Evolutionary conservation across 129 eudicot species (phyloP).

Genomic region (Artemisia annua): DNA sequence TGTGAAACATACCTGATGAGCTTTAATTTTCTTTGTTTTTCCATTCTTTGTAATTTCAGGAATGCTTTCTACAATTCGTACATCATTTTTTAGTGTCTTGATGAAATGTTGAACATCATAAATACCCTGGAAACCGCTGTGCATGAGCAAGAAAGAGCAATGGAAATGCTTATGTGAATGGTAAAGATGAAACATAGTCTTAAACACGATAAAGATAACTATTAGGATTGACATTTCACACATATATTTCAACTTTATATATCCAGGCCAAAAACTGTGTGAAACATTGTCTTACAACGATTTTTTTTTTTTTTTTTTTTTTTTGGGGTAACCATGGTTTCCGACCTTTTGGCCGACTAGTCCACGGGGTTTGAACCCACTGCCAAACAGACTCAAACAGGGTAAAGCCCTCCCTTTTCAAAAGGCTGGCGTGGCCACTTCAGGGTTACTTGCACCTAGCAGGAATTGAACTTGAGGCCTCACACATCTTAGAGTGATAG

Average conservation of each 20-base stretch:
- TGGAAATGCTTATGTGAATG: constrained; percentile 20
- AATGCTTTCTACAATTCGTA: constrained; percentile 69
- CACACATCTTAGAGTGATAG: no score
- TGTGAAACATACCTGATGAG: constrained; percentile 54
- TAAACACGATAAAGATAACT: background rate
- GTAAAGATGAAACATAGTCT: background rate
- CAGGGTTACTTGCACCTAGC: no score
- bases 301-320: no score
- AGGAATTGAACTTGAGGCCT: no score
- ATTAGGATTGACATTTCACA: background rate
- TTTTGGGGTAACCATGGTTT: no score
- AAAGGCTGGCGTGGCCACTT: no score
- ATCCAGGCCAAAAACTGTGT: background rate
- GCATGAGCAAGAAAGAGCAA: constrained; percentile 35
- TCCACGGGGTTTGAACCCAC: no score
- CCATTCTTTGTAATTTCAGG: constrained; percentile 86
- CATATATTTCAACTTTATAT: background rate
- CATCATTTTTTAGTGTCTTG: constrained; percentile 70
- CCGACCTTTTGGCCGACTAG: no score
- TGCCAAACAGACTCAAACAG: no score
- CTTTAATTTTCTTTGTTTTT: constrained; percentile 85
- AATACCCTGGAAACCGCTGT: constrained; percentile 82
- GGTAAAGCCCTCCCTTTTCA: no score
- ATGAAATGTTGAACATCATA: constrained; percentile 91
- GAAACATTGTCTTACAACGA: background rate